Evolutionary conservation across 1,284 basidiomycete genomes (phyloP).

Genomic region (Rugosomyces carneus): DNA sequence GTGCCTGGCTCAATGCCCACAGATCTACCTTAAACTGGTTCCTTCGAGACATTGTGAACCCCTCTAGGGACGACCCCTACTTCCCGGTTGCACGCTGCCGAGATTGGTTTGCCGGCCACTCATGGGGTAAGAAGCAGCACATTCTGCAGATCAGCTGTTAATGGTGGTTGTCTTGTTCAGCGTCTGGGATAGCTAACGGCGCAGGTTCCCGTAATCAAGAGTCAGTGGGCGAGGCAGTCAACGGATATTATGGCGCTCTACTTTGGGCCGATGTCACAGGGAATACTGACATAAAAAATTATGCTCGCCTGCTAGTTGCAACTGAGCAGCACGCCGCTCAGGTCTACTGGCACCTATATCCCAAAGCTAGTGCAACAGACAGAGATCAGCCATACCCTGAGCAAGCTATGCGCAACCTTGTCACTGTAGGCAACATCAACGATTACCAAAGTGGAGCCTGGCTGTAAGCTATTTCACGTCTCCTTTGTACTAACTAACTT

Average conservation of each 20-base stretch:
- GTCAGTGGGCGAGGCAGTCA: constrained; percentile 28
- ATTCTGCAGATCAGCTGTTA: not conserved
- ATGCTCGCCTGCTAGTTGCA: constrained; percentile 27
- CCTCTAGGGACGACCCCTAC: constrained; percentile 24
- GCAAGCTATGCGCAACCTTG: constrained; percentile 22
- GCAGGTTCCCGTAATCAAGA: constrained; percentile 30
- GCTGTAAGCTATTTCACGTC: constrained; percentile 21
- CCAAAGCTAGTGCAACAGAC: constrained; percentile 21
- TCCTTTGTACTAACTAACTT: not conserved
- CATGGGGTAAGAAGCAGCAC: constrained; percentile 24
- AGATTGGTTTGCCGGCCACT: constrained; percentile 32
- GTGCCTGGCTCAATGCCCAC: constrained; percentile 21
- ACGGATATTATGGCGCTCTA: constrained; percentile 29
- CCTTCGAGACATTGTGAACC: constrained; percentile 30
- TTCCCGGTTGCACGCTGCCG: constrained; percentile 28
- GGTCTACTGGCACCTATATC: constrained; percentile 32
- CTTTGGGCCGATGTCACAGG: constrained; percentile 25
- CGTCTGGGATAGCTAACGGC: constrained; percentile 30
- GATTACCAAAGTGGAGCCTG: constrained; percentile 31
- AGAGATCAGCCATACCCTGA: constrained; percentile 31
- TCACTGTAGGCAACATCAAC: constrained; percentile 30
- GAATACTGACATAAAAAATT: constrained; percentile 25
- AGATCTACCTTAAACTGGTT: constrained; percentile 22
- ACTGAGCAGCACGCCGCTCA: constrained; percentile 29
- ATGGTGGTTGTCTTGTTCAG: constrained; percentile 13